These are phyloP conservation scores for Colletotrichum noveboracense DNA, from an alignment of 2,329 filamentous ascomycete species.

Conservation along the genomic window DNA sequence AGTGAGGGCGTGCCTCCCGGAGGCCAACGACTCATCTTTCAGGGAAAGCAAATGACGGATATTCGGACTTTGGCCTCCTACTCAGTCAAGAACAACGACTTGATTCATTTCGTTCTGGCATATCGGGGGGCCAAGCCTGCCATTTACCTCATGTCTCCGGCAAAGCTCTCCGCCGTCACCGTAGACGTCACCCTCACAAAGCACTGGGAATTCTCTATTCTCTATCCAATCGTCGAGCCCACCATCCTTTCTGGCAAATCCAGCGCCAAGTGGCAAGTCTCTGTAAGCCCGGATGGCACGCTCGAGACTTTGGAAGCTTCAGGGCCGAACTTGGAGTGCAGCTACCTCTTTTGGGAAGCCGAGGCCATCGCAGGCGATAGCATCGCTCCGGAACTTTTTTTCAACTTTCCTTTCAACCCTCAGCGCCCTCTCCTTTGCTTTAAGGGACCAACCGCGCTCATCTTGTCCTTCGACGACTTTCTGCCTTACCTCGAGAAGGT, in stretches of 20 bases:
- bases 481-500: slow-evolving; percentile 6
- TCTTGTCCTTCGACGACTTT: background rate
- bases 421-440: background rate
- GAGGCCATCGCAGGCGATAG: background rate
- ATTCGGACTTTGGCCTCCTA: background rate
- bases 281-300: background rate
- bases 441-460: background rate
- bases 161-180: background rate
- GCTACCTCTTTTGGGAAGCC: slow-evolving; percentile 14
- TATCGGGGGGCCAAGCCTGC: background rate
- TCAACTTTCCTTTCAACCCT: background rate
- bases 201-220: background rate
- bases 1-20: background rate
- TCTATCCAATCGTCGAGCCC: background rate
- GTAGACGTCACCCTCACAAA: background rate
- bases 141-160: background rate
- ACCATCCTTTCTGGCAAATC: background rate
- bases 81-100: background rate
- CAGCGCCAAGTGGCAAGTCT: background rate
- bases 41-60: background rate
- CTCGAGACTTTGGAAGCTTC: background rate
- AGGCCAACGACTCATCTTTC: background rate
- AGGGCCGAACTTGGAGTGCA: background rate
- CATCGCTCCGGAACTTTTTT: background rate
- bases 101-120: background rate